Evolutionary conservation across 2,329 filamentous ascomycete species (phyloP).

Genomic region (Leptographium galeiforme): DNA sequence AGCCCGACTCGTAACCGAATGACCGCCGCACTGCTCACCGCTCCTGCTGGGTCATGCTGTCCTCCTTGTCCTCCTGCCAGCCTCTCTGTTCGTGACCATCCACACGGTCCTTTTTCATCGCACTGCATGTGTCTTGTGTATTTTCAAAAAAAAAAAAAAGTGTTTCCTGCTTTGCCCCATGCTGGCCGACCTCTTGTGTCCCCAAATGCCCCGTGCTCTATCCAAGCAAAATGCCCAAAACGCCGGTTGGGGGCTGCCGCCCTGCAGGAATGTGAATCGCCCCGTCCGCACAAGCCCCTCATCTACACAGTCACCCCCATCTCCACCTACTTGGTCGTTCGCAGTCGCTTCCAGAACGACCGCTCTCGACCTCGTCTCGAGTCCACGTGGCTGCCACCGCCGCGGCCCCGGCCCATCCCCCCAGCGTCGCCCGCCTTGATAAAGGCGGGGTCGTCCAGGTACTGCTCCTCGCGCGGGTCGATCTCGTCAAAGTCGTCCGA

Average conservation of each 20-base stretch:
- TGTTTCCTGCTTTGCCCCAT: too few relatives aligned
- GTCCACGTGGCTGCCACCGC: slow-evolving; percentile 1
- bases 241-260: too few relatives aligned
- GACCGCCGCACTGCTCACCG: neutral
- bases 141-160: too few relatives aligned
- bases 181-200: too few relatives aligned
- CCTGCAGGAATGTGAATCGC: too few relatives aligned
- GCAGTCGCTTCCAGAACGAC: slow-evolving; percentile 15
- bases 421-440: slow-evolving; percentile 11
- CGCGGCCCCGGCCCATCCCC: slow-evolving; percentile 5
- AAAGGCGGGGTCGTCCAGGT: slow-evolving; percentile 30
- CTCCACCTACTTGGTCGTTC: slow-evolving; percentile 10
- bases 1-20: too few relatives aligned
- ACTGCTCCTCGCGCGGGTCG: slow-evolving; percentile 31
- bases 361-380: slow-evolving; percentile 9
- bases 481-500: slow-evolving; percentile 24
- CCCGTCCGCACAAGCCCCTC: too few relatives aligned
- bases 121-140: neutral
- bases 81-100: neutral
- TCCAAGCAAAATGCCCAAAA: too few relatives aligned
- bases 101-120: too few relatives aligned
- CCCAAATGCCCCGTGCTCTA: too few relatives aligned
- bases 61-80: neutral
- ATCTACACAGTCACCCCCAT: neutral
- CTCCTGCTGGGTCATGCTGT: neutral